A percentile compares a stretch with the other conserved stretches of the same genome.
These are phyloP conservation scores for Trichosanthes truncata DNA, from an alignment of 306 rosid genomes.

Conservation along the genomic window DNA sequence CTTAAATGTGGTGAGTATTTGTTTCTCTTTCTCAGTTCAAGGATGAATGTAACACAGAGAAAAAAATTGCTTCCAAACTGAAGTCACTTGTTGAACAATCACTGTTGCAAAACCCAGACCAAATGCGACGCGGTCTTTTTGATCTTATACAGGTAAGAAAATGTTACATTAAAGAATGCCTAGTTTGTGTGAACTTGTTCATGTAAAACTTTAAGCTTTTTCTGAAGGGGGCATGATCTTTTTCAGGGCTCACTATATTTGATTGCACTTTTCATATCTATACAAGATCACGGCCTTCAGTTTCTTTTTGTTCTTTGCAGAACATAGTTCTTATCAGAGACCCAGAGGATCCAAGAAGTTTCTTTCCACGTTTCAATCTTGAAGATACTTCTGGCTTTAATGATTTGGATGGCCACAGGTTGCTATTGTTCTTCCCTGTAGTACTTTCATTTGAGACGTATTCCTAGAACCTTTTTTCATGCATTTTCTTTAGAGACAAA, in stretches of 20 bases:
- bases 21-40: constrained; percentile 46
- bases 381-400: constrained; percentile 81
- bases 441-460: background rate
- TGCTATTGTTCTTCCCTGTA: constrained; percentile 2
- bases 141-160: constrained; percentile 59
- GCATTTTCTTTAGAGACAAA: background rate
- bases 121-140: constrained; percentile 52
- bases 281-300: constrained; percentile 14
- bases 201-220: background rate
- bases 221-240: background rate
- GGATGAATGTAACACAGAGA: constrained; percentile 84
- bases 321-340: constrained; percentile 77
- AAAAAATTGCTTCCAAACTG: constrained; percentile 75
- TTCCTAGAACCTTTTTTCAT: background rate
- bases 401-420: constrained; percentile 89
- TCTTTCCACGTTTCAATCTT: constrained; percentile 92
- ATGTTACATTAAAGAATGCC: background rate
- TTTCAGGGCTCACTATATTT: background rate
- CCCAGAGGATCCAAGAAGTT: constrained; percentile 67
- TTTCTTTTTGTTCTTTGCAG: constrained; percentile 40
- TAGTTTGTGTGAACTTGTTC: background rate
- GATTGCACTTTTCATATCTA: constrained; percentile 11
- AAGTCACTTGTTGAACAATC: constrained; percentile 48
- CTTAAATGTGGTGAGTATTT: background rate
- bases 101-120: constrained; percentile 46